Evolutionary conservation across 1,284 basidiomycete species (phyloP).

Genomic region (Puccinia polysora): DNA sequence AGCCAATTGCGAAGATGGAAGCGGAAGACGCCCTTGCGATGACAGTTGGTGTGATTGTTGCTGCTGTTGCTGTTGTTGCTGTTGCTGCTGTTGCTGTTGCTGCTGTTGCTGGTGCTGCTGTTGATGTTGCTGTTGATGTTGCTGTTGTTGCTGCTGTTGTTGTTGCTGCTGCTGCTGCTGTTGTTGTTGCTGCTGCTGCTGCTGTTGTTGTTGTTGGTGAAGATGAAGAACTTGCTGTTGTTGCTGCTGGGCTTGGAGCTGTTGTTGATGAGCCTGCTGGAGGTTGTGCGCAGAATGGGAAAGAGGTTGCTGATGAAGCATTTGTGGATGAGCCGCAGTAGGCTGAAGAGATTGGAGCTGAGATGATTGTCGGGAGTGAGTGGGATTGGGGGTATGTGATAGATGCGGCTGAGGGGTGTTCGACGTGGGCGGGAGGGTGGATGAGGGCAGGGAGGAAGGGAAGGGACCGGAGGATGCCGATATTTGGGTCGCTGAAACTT

Average conservation of each 20-base stretch:
- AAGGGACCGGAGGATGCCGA: constrained; percentile 11
- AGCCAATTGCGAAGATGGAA: not conserved
- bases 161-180: not conserved
- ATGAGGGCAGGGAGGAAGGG: constrained; percentile 12
- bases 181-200: constrained; percentile 22
- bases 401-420: constrained; percentile 37
- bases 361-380: constrained; percentile 28
- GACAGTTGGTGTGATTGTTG: not conserved
- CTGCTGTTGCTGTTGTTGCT: not conserved
- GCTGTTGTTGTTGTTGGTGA: constrained; percentile 1
- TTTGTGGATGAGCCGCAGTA: constrained; percentile 19
- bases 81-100: not conserved
- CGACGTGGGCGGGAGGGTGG: constrained; percentile 17
- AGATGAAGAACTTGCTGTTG: not conserved
- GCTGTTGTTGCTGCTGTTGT: not conserved
- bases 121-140: not conserved
- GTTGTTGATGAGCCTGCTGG: too few species aligned
- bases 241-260: not conserved
- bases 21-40: constrained; percentile 14
- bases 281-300: constrained; percentile 17
- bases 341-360: constrained; percentile 20
- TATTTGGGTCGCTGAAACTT: not conserved
- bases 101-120: not conserved
- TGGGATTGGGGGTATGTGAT: constrained; percentile 6
- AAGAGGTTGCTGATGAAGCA: constrained; percentile 32